Conservation (phyloP, 2,329 filamentous ascomycete genomes). For the Colletotrichum tanaceti region DNA sequence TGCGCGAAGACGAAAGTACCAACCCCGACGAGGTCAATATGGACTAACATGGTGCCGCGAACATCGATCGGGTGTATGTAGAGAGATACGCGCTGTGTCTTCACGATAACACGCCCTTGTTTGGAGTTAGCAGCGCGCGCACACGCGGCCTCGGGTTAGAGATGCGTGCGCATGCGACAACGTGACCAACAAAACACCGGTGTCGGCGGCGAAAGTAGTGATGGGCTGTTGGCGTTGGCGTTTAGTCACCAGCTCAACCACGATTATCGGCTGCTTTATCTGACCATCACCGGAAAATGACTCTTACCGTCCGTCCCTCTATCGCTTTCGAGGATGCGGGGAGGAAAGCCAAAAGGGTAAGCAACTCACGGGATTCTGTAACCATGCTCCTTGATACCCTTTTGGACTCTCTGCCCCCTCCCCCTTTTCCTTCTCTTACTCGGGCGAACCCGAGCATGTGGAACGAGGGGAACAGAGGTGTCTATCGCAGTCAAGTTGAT, state of each 20-base stretch:
- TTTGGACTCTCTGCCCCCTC: background rate
- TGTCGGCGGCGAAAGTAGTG: slow-evolving; percentile 8
- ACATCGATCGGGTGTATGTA: background rate
- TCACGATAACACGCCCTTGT: slow-evolving; percentile 6
- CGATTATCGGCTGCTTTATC: slow-evolving; percentile 8
- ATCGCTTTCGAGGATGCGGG: background rate
- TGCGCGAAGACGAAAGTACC: slow-evolving; percentile 4
- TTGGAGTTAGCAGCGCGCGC: slow-evolving; percentile 8
- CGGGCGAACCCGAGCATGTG: background rate
- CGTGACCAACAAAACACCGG: background rate
- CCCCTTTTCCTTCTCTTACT: background rate
- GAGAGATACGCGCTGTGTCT: background rate
- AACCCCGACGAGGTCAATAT: background rate
- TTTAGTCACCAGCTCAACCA: slow-evolving; percentile 6
- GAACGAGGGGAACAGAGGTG: background rate
- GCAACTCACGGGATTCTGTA: background rate
- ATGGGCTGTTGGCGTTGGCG: background rate
- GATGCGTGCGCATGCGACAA: background rate
- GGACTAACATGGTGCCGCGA: slow-evolving; percentile 7
- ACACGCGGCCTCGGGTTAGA: slow-evolving; percentile 2
- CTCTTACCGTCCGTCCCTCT: slow-evolving; percentile 2
- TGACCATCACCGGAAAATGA: background rate
- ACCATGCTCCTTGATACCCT: background rate
- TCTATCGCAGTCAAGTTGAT: background rate
- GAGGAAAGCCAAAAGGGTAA: background rate